Conservation (phyloP, 306 rosid species). For the Purshia tridentata region DNA sequence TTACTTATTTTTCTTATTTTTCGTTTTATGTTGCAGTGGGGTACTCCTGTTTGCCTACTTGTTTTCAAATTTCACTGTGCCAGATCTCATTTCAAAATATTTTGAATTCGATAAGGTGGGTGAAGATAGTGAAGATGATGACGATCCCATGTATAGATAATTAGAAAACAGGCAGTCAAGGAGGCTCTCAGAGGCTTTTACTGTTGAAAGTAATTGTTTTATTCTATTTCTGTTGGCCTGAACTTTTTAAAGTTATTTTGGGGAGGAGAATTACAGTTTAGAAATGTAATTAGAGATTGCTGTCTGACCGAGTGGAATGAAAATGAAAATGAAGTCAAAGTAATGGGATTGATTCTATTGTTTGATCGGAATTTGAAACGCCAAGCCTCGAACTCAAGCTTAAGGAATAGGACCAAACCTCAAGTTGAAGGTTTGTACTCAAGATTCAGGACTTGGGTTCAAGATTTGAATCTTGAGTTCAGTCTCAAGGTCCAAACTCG, state of each 20-base stretch:
- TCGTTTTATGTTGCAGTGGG: constrained; percentile 38
- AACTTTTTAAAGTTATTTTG: neutral
- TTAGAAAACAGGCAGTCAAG: constrained; percentile 1
- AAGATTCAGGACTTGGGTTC: no score
- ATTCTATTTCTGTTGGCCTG: no score
- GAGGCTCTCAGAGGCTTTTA: neutral
- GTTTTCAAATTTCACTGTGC: constrained; percentile 51
- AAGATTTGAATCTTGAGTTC: no score
- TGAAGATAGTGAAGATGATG: constrained; percentile 36
- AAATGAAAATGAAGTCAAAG: no score
- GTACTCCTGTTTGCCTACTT: constrained; percentile 40
- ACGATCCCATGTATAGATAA: neutral
- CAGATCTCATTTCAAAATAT: constrained; percentile 40
- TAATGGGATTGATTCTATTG: no score
- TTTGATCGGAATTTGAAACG: no score
- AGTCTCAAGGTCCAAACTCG: no score
- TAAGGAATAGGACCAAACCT: no score
- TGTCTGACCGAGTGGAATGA: no score
- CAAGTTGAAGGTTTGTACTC: no score
- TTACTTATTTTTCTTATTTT: neutral
- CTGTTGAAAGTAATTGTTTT: no score
- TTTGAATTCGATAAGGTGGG: constrained; percentile 29
- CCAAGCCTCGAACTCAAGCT: no score
- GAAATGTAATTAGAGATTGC: neutral
- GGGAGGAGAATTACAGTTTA: neutral